A percentile compares a stretch with the other conserved stretches of the same genome.
phyloP scores from a whole-genome alignment of 1,284 basidiomycete species.

The Ceratobasidium sp. region DNA sequence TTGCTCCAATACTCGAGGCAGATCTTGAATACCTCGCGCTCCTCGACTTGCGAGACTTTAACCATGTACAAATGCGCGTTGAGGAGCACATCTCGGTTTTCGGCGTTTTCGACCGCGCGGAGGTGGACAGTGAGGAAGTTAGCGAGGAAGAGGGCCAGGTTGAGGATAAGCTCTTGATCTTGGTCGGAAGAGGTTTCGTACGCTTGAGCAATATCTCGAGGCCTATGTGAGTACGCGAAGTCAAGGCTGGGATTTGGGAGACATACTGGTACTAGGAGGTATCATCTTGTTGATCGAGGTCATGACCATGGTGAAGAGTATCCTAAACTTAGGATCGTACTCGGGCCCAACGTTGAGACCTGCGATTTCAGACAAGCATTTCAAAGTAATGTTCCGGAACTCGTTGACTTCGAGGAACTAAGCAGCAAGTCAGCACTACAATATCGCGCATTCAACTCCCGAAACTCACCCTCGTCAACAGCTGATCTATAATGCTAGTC shows the following conservation, averaged over 20 bases:
- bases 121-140: conserved; percentile 96
- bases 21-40: conserved; percentile 99
- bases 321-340: conserved; percentile 98
- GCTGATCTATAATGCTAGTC: conserved; percentile 95
- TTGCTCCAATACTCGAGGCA: conserved; percentile 99
- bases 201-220: conserved; percentile 82
- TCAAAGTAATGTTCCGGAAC: conserved; percentile 97
- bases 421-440: background rate
- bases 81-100: conserved; percentile 91
- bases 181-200: conserved; percentile 92
- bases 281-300: conserved; percentile 96
- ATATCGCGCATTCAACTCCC: conserved; percentile 33
- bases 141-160: conserved; percentile 94
- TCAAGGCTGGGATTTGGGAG: conserved; percentile 6
- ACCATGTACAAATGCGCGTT: conserved; percentile 99
- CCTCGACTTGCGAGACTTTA: conserved; percentile 98
- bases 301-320: conserved; percentile 98
- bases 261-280: conserved; percentile 85
- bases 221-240: background rate
- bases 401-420: conserved; percentile 97
- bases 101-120: conserved; percentile 90
- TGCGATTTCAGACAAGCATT: conserved; percentile 98
- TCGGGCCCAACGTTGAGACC: conserved; percentile 95
- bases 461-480: conserved; percentile 82
- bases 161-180: conserved; percentile 97